A percentile compares a stretch with the other conserved stretches of the same genome.
Conservation (phyloP, 371 early-diverging fungal genomes). For the Enteropsectra breve region DNA sequence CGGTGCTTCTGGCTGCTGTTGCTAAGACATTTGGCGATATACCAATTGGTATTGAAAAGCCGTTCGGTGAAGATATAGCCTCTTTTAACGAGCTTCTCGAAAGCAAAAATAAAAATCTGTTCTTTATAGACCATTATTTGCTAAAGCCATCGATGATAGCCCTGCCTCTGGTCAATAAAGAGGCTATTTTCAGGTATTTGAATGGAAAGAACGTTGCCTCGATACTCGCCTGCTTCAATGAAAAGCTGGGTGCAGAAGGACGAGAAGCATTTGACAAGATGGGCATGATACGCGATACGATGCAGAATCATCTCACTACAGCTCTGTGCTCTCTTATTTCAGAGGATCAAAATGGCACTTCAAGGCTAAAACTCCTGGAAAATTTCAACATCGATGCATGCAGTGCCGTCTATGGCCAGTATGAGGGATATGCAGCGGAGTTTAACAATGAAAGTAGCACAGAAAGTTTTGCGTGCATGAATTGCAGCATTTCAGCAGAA, state of each 20-base stretch:
- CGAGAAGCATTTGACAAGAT: slow-evolving; percentile 96
- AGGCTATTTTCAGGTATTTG: slow-evolving; percentile 13
- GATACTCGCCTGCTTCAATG: slow-evolving; percentile 94
- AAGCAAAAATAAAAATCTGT: slow-evolving; percentile 13
- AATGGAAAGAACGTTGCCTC: slow-evolving; percentile 66
- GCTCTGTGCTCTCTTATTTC: slow-evolving; percentile 69
- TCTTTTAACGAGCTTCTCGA: slow-evolving; percentile 63
- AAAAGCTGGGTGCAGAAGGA: slow-evolving; percentile 88
- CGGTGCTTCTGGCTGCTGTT: slow-evolving; percentile 67
- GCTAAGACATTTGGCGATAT: slow-evolving; percentile 59
- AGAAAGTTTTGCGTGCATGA: slow-evolving; percentile 47
- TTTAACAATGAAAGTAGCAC: slow-evolving; percentile 34
- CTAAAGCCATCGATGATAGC: slow-evolving; percentile 52
- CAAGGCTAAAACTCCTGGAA: slow-evolving; percentile 13
- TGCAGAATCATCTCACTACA: slow-evolving; percentile 90
- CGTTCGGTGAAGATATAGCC: slow-evolving; percentile 83
- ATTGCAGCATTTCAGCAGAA: slow-evolving; percentile 5
- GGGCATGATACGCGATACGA: slow-evolving; percentile 94
- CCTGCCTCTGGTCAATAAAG: slow-evolving; percentile 33
- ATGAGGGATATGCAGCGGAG: slow-evolving; percentile 45
- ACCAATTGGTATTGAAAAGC: slow-evolving; percentile 85
- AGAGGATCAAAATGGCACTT: slow-evolving; percentile 2
- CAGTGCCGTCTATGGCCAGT: slow-evolving; percentile 45
- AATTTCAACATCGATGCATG: slow-evolving; percentile 14
- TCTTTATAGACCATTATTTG: slow-evolving; percentile 60